phyloP scores from a whole-genome alignment of 1,284 basidiomycete genomes.

The Fistulinella cinereoalba region DNA sequence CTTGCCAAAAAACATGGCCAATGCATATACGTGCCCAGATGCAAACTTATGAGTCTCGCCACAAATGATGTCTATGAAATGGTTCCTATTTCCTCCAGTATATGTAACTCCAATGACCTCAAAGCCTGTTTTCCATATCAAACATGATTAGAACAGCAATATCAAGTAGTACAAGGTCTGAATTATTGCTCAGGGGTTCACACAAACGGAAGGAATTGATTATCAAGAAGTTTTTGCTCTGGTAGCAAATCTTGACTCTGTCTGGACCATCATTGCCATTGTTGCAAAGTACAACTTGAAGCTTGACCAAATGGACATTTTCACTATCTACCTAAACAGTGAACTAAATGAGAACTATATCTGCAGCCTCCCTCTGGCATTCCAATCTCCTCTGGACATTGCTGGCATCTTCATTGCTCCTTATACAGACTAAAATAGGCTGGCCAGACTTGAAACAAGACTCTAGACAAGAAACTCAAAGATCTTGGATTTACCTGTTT shows the following conservation, averaged over 20 bases:
- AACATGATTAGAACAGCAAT: not conserved
- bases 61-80: not conserved
- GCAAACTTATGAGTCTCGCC: not conserved
- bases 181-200: slow-evolving; percentile 17
- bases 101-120: not conserved
- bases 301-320: not conserved
- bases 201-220: slow-evolving; percentile 28
- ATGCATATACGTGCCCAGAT: too few species aligned
- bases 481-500: not conserved
- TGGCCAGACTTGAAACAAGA: not conserved
- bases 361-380: not conserved
- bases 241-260: too few species aligned
- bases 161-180: slow-evolving; percentile 13
- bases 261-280: slow-evolving; percentile 23
- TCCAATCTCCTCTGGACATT: not conserved
- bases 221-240: not conserved
- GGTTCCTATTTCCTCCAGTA: not conserved
- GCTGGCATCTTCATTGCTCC: not conserved
- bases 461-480: not conserved
- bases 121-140: not conserved
- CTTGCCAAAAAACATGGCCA: too few species aligned
- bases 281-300: not conserved
- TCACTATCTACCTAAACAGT: not conserved
- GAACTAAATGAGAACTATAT: not conserved
- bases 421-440: not conserved